A percentile compares a stretch with the other conserved stretches of the same genome.
Conservation (phyloP, 352 stramenopile species). For the Thraustotheca clavata region DNA sequence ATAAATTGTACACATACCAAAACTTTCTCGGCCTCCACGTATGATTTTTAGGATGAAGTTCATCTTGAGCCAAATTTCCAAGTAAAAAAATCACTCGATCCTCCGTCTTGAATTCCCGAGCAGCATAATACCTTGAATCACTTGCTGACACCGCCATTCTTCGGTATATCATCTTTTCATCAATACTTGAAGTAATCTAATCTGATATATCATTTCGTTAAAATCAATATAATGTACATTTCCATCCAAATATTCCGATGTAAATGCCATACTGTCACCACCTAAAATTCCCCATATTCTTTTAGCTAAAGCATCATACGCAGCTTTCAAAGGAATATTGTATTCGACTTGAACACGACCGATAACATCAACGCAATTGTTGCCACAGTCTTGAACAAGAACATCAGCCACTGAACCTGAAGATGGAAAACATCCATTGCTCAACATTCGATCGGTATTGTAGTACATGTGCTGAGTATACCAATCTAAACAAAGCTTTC, state of each 20-base stretch:
- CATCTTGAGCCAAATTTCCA: not conserved
- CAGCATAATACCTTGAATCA: constrained; percentile 1
- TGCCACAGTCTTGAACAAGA: not conserved
- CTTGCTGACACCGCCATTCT: not conserved
- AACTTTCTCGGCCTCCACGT: not conserved
- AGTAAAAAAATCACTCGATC: not conserved
- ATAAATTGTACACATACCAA: not conserved
- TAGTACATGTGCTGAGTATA: constrained; percentile 18
- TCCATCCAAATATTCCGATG: not conserved
- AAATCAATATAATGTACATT: not conserved
- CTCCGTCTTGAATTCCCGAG: not conserved
- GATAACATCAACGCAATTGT: constrained; percentile 3
- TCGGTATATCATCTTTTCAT: not conserved
- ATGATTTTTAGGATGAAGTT: not conserved
- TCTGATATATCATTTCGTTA: not conserved
- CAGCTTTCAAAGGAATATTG: not conserved
- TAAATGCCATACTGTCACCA: not conserved
- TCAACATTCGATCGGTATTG: constrained; percentile 16
- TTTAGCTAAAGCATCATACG: not conserved
- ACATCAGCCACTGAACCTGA: not conserved
- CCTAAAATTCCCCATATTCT: not conserved
- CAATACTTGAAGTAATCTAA: not conserved
- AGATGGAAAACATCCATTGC: not conserved
- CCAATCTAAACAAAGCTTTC: constrained; percentile 17
- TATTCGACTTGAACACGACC: not conserved